Base-by-base conservation (phyloP, 202 grass and related monocot genomes). In the Panicum hallii region DNA sequence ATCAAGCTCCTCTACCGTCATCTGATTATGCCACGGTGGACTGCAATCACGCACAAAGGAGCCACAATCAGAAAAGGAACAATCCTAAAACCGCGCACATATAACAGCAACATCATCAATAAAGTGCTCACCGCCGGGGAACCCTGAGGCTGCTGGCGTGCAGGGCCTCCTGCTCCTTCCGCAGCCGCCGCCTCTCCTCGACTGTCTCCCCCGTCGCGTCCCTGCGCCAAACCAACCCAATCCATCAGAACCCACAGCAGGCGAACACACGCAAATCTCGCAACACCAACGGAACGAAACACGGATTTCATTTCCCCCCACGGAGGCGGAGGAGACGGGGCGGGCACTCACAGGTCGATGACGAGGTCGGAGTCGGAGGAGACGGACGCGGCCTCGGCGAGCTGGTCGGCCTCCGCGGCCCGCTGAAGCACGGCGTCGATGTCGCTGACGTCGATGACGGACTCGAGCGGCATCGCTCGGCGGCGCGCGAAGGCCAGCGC, bases 1-100 rank as follows among this genome's bases (percentile, higher is more conserved):
- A 61, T 99, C 96, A 30, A 99, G 93, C 80, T 99, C 90, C 57
- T 94, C 93, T 19, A 95, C 84, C 0, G 93, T 88, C 96, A 99
- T 95, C 80, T 64, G 75, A 71, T 84, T 55, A 88, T 79, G 89
- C 96, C 96, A 99, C 2, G 88, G 89, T 38, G 96, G 96, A 9
- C 96, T 99, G 85, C 16, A 79, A 79, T 41, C 17, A 47, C 38
- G 83, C 9, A 54, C 41, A 23, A n/a, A 82, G 3, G 49, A 28
- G 15, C 57, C 65, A 70, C 15, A 78, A 46, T 72, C 36, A 81
- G 13, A 53, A 42, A 57, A 7, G n/a, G 52, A 54, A 72, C n/a
- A 90, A 46, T 11, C 14, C 48, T 11, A 30, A 10, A n/a, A 67
- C 15, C 4, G 16, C 54, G 52, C 46, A 60, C 46, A 58, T 26